These are phyloP conservation scores for Penicillium sclerotigenum DNA, from an alignment of 2,329 filamentous ascomycete species.

Conservation along the genomic window DNA sequence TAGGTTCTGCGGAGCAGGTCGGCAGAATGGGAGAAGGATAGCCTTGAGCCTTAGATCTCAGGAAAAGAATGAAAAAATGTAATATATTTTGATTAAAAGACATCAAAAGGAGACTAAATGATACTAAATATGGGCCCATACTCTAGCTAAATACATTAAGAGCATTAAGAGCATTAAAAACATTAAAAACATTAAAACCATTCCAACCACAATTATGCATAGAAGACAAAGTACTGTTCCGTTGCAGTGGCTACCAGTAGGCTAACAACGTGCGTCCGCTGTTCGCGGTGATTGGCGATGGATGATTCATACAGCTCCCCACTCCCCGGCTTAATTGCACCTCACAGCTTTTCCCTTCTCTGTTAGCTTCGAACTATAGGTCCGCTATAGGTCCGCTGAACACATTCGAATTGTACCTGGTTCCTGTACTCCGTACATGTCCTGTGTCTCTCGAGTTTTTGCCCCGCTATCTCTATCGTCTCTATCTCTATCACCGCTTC, in stretches of 20 bases:
- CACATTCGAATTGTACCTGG: not conserved
- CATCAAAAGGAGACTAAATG: not conserved
- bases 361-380: not conserved
- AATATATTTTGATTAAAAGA: not conserved
- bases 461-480: not conserved
- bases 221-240: not conserved
- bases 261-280: conserved; percentile 19
- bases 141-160: not conserved
- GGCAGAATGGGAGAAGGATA: not conserved
- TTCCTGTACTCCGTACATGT: not conserved
- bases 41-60: not conserved
- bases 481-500: conserved; percentile 1
- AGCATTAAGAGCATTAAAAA: too few relatives aligned
- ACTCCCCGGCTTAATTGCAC: conserved; percentile 14
- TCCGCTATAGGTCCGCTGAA: too few relatives aligned
- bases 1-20: not conserved
- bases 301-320: conserved; percentile 17
- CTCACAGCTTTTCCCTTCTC: conserved; percentile 10
- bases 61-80: too few relatives aligned
- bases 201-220: not conserved
- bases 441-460: not conserved
- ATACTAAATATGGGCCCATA: not conserved
- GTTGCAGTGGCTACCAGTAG: conserved; percentile 1
- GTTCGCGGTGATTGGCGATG: conserved; percentile 22
- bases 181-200: too few relatives aligned